phyloP scores from a whole-genome alignment of 768 basidiomycete genomes.

The Asterophora lycoperdoides region DNA sequence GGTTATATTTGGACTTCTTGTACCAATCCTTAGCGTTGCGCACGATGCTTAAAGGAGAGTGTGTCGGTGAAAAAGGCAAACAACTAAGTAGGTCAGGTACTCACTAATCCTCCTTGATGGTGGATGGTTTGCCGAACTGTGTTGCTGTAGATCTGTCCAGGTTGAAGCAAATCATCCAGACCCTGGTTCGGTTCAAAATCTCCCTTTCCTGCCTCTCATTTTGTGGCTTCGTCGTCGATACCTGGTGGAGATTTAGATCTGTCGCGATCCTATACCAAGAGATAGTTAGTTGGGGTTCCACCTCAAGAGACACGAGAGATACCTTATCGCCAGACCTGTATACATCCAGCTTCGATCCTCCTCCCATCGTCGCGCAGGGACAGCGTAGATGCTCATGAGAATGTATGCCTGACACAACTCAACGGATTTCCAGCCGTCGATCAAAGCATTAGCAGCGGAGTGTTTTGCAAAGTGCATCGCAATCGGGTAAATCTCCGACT shows the following conservation, averaged over 20 bases:
- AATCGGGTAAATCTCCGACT: conserved; percentile 80
- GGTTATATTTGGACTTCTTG: conserved; percentile 59
- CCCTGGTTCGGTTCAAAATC: conserved; percentile 77
- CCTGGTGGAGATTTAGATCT: conserved; percentile 81
- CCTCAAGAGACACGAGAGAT: not conserved
- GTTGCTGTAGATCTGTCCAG: conserved; percentile 84
- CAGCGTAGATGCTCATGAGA: conserved; percentile 76
- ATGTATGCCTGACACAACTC: conserved; percentile 92
- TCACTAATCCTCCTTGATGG: conserved; percentile 80
- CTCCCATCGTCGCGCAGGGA: conserved; percentile 81
- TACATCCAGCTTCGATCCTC: conserved; percentile 90
- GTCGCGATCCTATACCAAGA: conserved; percentile 65
- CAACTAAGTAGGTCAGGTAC: conserved; percentile 25
- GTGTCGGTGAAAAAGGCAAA: not conserved
- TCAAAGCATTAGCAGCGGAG: conserved; percentile 74
- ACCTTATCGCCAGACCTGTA: conserved; percentile 83
- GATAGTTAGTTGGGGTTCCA: not conserved
- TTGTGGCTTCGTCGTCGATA: conserved; percentile 53
- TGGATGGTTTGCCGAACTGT: conserved; percentile 86
- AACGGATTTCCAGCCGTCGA: conserved; percentile 80
- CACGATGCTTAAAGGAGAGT: conserved; percentile 43
- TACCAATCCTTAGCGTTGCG: conserved; percentile 76
- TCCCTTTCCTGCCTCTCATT: conserved; percentile 78
- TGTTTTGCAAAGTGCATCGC: conserved; percentile 89
- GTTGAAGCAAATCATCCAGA: conserved; percentile 90